phyloP scores from a whole-genome alignment of 208 protist genomes.

The Acanthamoeba royreba region DNA sequence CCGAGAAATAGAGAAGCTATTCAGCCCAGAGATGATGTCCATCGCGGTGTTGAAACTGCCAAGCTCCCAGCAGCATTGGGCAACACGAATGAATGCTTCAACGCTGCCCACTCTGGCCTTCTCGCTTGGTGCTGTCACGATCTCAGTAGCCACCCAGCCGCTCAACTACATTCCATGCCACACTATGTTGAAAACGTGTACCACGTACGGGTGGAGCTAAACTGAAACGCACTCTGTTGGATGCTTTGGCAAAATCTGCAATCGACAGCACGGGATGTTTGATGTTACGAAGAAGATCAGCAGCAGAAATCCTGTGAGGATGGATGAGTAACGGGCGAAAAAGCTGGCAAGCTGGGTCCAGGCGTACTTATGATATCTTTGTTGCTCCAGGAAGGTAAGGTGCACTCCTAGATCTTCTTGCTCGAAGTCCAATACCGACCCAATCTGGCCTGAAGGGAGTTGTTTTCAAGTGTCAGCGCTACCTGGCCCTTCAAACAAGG shows the following conservation, averaged over 20 bases:
- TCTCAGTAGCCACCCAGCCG: constrained; percentile 25
- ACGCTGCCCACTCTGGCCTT: not conserved
- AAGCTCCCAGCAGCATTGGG: constrained; percentile 2
- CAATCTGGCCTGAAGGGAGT: not conserved
- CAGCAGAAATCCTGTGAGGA: not conserved
- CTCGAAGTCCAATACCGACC: constrained; percentile 25
- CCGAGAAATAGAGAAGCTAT: constrained; percentile 24
- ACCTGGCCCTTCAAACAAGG: not conserved
- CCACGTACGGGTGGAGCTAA: not conserved
- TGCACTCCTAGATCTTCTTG: not conserved
- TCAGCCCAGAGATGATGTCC: constrained; percentile 42
- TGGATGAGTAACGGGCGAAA: not conserved
- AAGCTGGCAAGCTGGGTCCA: not conserved
- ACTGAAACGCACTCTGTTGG: not conserved
- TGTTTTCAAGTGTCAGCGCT: not conserved
- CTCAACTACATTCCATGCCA: not conserved
- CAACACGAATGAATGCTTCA: not conserved
- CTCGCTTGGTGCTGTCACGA: not conserved
- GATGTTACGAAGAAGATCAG: not conserved
- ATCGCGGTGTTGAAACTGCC: constrained; percentile 25
- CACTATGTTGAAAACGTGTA: no score
- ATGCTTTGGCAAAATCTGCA: not conserved
- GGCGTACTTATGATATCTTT: not conserved
- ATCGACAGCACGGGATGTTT: not conserved
- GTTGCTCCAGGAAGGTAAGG: not conserved